These are phyloP conservation scores for Botrytis fragariae DNA, from an alignment of 2,329 filamentous ascomycete genomes.

Conservation along the genomic window DNA sequence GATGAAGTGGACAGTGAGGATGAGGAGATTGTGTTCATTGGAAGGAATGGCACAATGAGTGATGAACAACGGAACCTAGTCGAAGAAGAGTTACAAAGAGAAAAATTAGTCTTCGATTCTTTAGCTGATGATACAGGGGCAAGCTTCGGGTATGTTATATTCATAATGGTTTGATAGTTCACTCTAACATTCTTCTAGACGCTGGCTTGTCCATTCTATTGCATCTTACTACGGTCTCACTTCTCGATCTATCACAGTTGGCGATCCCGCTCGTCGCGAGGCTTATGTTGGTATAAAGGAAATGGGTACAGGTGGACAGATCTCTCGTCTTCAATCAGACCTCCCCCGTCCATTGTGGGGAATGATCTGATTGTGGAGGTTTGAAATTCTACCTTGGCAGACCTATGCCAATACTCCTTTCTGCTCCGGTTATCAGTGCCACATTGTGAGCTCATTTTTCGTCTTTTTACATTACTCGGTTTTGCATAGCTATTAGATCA, in stretches of 20 bases:
- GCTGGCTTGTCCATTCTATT: constrained; percentile 91
- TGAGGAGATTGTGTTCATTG: constrained; percentile 91
- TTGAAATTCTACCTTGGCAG: neutral
- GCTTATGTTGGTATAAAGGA: constrained; percentile 78
- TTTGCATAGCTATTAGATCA: constrained; percentile 11
- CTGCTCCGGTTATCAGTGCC: neutral
- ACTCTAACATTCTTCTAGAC: constrained; percentile 48
- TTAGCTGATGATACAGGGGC: constrained; percentile 71
- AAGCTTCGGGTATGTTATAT: constrained; percentile 65
- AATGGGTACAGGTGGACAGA: constrained; percentile 30
- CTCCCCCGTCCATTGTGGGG: constrained; percentile 63
- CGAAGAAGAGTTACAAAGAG: constrained; percentile 53
- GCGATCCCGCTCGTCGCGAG: constrained; percentile 68
- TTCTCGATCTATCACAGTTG: constrained; percentile 75
- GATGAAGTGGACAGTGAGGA: constrained; percentile 56
- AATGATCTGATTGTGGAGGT: constrained; percentile 27
- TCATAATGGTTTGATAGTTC: constrained; percentile 19
- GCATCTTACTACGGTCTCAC: constrained; percentile 85
- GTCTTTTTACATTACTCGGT: neutral
- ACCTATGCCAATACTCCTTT: neutral
- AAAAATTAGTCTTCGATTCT: constrained; percentile 78
- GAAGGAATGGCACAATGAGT: constrained; percentile 59
- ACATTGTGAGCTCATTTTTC: neutral
- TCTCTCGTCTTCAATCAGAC: constrained; percentile 34
- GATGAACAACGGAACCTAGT: constrained; percentile 51